Percentiles rank a stretch among this genome's conserved stretches.
Evolutionary conservation across 2,329 filamentous ascomycete genomes (phyloP).

Genomic region (Madurella mycetomatis): DNA sequence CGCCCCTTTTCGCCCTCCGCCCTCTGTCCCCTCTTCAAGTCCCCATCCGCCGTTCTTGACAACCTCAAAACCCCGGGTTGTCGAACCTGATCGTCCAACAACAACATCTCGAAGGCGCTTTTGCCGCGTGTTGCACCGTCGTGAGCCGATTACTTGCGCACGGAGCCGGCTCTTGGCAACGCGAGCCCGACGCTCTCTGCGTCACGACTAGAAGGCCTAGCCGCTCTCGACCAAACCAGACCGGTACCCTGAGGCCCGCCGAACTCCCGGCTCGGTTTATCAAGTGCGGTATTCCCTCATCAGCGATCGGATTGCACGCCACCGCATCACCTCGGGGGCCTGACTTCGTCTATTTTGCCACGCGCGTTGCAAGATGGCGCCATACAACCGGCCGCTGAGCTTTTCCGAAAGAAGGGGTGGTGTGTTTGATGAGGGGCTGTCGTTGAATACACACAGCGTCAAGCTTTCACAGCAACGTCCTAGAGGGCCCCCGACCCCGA

Average conservation of each 20-base stretch:
- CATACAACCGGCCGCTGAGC: slow-evolving; percentile 49
- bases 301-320: background rate
- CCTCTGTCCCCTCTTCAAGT: background rate
- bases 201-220: background rate
- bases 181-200: background rate
- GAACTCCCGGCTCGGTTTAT: background rate
- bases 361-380: slow-evolving; percentile 37
- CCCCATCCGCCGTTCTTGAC: background rate
- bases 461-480: slow-evolving; percentile 50
- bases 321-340: background rate
- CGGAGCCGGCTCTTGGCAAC: background rate
- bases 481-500: slow-evolving; percentile 60
- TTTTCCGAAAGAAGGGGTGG: slow-evolving; percentile 60
- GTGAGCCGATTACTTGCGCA: background rate
- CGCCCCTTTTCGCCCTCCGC: background rate
- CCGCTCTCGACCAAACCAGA: background rate
- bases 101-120: too few species aligned
- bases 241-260: background rate
- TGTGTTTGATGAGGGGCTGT: slow-evolving; percentile 52
- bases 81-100: background rate
- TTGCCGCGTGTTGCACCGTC: background rate
- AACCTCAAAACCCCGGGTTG: background rate
- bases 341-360: slow-evolving; percentile 38
- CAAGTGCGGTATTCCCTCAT: background rate
- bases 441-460: slow-evolving; percentile 46